Conservation (phyloP, 2,329 filamentous ascomycete genomes). For the Rhytidhysteron rufulum region DNA sequence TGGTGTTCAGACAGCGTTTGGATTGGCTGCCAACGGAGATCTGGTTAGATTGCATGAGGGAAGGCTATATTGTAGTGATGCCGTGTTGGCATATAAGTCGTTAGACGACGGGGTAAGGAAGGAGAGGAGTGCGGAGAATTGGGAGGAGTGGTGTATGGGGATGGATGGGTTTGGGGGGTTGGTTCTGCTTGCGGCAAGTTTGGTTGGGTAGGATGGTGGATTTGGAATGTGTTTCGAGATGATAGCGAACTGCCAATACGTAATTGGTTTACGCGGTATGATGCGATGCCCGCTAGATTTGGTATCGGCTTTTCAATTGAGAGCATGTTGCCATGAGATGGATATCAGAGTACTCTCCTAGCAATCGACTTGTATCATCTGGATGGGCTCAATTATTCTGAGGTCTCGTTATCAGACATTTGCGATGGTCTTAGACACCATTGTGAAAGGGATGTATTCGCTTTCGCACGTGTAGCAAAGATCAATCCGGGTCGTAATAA, state of each 20-base stretch:
- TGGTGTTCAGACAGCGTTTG: conserved; percentile 19
- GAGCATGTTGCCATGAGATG: too few relatives aligned
- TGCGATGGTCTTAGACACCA: too few relatives aligned
- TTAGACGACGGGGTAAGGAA: conserved; percentile 8
- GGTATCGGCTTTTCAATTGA: background rate
- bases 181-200: conserved; percentile 44
- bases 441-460: too few relatives aligned
- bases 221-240: background rate
- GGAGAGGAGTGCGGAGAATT: conserved; percentile 23
- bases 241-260: too few relatives aligned
- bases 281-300: too few relatives aligned
- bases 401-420: too few relatives aligned
- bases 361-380: too few relatives aligned
- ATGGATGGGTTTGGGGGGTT: conserved; percentile 46
- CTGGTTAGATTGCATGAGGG: conserved; percentile 26
- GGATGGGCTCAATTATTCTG: too few relatives aligned
- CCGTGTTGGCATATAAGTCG: conserved; percentile 9
- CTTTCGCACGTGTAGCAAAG: too few relatives aligned
- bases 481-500: too few relatives aligned
- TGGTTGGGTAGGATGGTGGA: conserved; percentile 7
- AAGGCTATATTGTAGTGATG: conserved; percentile 20
- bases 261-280: too few relatives aligned
- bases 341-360: too few relatives aligned
- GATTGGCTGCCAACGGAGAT: conserved; percentile 29
- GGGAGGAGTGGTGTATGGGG: conserved; percentile 46